Base-by-base conservation (phyloP, 139 green algal species). In the Chlorella sp. region DNA sequence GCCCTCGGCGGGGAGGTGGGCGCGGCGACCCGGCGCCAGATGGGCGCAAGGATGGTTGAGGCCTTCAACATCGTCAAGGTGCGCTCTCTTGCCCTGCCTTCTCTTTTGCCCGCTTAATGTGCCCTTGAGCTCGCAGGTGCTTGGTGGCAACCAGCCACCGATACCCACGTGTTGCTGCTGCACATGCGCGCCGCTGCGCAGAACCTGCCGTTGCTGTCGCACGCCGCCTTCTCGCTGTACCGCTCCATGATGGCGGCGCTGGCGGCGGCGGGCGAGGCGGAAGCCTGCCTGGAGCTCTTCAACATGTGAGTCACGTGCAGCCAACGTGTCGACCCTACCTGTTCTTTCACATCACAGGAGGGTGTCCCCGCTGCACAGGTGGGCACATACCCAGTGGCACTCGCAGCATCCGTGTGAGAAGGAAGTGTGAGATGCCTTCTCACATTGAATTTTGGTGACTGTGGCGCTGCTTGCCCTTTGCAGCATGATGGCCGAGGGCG, bases 251-350 rank as follows among this genome's bases (percentile, higher is more conserved):
- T 82, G 42, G 67, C 35, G 0, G 72, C 77, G 3, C 78, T 78
- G 27, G 27, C 35, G 17, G 67, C 72, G 1, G 72, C 74, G 35
- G 72, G 36, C 22, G 71, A 78, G 29, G 36, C 71, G 35, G 71
- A 78, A 30, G 67, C 74, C 26, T 71, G 61, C 23, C 42, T 81
- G 29, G 76, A 81, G 55, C 50, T 81, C 0, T 81, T 78, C 72
- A 82, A 82, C 67, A 63, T 36, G 66, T 79, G 29, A 70, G 67
- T 27, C 23, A 10, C 26, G 17, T 22, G 4, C 23, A 10, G 6
- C 42, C 42, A 55, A 10, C 59, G 4, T 5, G 5, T 10, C 4
- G 26, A 10, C 10, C 59, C 4, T 10, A 10, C 4, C 26, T 32
- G 59, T 10, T 27, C 23, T 30, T 64, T n/a, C n/a, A n/a, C n/a